These are phyloP conservation scores for Cercospora sesami DNA, from an alignment of 2,329 filamentous ascomycete genomes.

Conservation along the genomic window DNA sequence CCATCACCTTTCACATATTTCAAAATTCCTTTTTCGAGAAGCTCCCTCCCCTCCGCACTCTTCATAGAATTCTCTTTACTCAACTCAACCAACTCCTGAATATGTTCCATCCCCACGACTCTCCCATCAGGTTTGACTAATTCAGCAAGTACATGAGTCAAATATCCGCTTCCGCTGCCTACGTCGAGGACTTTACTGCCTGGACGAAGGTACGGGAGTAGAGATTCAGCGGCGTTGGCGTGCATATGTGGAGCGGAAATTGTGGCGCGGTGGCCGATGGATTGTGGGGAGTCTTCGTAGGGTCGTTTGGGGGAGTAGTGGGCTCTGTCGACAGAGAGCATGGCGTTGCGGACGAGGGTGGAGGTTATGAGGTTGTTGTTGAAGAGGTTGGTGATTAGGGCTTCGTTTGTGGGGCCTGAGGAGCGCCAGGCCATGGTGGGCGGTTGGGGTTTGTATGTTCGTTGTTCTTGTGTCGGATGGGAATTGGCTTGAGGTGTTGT, in stretches of 20 bases:
- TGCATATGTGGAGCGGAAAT: slow-evolving; percentile 76
- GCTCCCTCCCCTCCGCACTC: slow-evolving; percentile 47
- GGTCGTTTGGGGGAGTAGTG: slow-evolving; percentile 73
- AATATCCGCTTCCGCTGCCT: slow-evolving; percentile 61
- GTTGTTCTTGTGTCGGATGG: not conserved
- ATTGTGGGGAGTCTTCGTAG: slow-evolving; percentile 72
- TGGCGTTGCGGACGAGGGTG: slow-evolving; percentile 72
- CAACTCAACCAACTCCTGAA: slow-evolving; percentile 48
- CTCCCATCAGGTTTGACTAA: slow-evolving; percentile 55
- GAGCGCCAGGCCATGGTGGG: slow-evolving; percentile 84
- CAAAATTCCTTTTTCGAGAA: slow-evolving; percentile 66
- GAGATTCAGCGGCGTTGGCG: slow-evolving; percentile 62
- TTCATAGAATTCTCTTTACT: slow-evolving; percentile 47
- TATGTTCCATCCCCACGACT: slow-evolving; percentile 54
- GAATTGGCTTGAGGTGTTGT: not conserved
- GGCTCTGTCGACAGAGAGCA: slow-evolving; percentile 80
- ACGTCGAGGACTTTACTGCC: slow-evolving; percentile 53
- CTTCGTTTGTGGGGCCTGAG: slow-evolving; percentile 70
- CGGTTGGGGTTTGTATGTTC: no score
- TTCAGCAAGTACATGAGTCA: slow-evolving; percentile 85
- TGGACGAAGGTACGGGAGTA: slow-evolving; percentile 59
- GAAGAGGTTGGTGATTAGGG: slow-evolving; percentile 76
- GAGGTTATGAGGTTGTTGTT: slow-evolving; percentile 71
- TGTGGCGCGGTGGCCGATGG: slow-evolving; percentile 66
- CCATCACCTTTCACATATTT: slow-evolving; percentile 73